Conservation (phyloP, 306 rosid genomes). For the Vicia villosa region DNA sequence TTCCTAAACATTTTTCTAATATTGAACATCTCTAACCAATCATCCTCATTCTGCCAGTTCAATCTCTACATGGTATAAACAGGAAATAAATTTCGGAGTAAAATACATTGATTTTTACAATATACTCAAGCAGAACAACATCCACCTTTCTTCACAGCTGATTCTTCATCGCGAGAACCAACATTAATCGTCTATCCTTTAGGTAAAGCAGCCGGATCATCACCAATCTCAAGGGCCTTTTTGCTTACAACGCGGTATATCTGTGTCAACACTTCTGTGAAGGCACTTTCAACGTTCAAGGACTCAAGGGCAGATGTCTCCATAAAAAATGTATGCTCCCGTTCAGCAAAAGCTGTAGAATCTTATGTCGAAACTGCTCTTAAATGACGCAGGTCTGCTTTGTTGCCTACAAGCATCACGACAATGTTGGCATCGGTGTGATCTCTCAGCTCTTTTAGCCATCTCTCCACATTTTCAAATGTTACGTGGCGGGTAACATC, state of each 20-base stretch:
- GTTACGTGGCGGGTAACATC: too few species aligned
- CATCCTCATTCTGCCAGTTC: constrained; percentile 30
- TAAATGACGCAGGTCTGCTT: constrained; percentile 52
- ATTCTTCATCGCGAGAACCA: constrained; percentile 48
- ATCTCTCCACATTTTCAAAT: too few species aligned
- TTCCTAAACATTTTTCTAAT: constrained; percentile 39
- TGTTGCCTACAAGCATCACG: constrained; percentile 56
- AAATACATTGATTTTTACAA: constrained; percentile 24
- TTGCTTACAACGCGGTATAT: constrained; percentile 47
- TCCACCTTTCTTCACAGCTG: constrained; percentile 48
- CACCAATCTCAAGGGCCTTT: too few species aligned
- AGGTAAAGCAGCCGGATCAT: too few species aligned
- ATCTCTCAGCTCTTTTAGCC: too few species aligned
- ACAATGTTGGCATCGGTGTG: too few species aligned
- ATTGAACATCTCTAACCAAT: constrained; percentile 44
- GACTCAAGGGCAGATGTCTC: too few species aligned
- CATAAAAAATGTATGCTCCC: too few species aligned
- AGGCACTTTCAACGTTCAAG: too few species aligned
- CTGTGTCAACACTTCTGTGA: too few species aligned
- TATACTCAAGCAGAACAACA: constrained; percentile 54
- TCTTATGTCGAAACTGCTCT: too few species aligned
- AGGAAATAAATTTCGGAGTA: constrained; percentile 34
- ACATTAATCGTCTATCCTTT: constrained; percentile 51
- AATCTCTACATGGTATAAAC: constrained; percentile 51
- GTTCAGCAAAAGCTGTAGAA: too few species aligned